Evolutionary conservation across 2,329 filamentous ascomycete genomes (phyloP).

Genomic region (Botryotinia globosa): DNA sequence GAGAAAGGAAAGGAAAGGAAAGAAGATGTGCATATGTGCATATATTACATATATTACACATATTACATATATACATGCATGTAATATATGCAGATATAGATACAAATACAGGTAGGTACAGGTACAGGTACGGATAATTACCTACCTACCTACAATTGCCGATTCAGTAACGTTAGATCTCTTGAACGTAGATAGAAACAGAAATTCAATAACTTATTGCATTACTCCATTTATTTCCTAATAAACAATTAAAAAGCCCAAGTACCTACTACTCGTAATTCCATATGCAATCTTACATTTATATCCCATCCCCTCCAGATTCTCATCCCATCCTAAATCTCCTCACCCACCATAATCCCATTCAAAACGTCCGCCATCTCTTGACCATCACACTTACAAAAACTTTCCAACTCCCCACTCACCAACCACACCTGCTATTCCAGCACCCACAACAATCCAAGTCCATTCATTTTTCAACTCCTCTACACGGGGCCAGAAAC

Average conservation of each 20-base stretch:
- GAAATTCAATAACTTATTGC: background rate
- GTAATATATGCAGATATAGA: too few relatives aligned
- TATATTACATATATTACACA: too few relatives aligned
- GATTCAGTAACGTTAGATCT: background rate
- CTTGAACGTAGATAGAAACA: too few relatives aligned
- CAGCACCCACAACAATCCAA: slow-evolving; percentile 18
- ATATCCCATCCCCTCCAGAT: background rate
- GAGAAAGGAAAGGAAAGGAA: background rate
- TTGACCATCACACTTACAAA: background rate
- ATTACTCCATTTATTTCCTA: background rate
- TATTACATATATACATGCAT: background rate
- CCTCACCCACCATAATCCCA: background rate
- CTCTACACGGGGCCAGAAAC: slow-evolving; percentile 20
- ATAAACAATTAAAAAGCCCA: background rate
- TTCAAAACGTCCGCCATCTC: too few relatives aligned
- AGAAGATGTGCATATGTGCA: background rate
- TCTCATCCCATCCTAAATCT: background rate
- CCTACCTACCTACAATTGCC: background rate
- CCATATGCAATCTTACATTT: background rate
- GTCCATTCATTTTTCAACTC: slow-evolving; percentile 21
- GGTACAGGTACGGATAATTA: too few relatives aligned
- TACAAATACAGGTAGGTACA: too few relatives aligned
- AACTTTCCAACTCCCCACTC: slow-evolving; percentile 6
- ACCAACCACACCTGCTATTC: slow-evolving; percentile 8
- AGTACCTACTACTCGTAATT: background rate